phyloP scores from a whole-genome alignment of 352 stramenopile species.

The Phytophthora chlamydospora region DNA sequence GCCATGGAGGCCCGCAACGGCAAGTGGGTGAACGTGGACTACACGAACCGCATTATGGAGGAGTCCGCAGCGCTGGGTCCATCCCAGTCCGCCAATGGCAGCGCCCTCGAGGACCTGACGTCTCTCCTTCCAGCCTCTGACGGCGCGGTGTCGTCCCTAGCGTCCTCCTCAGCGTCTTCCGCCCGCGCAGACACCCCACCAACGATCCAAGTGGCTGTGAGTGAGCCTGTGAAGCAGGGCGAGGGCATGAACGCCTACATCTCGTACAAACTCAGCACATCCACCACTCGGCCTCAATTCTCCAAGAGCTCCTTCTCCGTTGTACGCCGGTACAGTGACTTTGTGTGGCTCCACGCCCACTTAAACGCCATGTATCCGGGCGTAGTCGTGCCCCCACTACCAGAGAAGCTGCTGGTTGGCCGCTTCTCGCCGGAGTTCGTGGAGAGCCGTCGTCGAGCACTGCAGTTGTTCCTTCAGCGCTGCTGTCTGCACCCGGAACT shows the following conservation, averaged over 20 bases:
- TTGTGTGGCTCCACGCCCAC: slow-evolving; percentile 95
- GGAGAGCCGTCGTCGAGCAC: slow-evolving; percentile 75
- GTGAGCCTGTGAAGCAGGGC: slow-evolving; percentile 95
- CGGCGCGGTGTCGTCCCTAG: slow-evolving; percentile 3
- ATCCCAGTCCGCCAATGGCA: neutral
- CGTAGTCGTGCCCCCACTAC: slow-evolving; percentile 94
- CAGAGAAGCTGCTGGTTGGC: slow-evolving; percentile 95
- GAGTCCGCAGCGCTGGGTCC: slow-evolving; percentile 40
- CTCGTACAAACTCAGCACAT: slow-evolving; percentile 94
- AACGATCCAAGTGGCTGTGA: slow-evolving; percentile 88
- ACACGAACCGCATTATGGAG: slow-evolving; percentile 70
- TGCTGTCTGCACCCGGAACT: slow-evolving; percentile 85
- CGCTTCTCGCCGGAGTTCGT: slow-evolving; percentile 95
- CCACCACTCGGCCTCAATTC: slow-evolving; percentile 81
- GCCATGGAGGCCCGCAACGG: slow-evolving; percentile 66
- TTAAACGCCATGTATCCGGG: slow-evolving; percentile 88
- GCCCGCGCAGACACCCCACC: slow-evolving; percentile 12
- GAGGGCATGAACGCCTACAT: slow-evolving; percentile 98
- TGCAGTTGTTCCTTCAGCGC: slow-evolving; percentile 84
- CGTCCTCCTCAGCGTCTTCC: slow-evolving; percentile 13
- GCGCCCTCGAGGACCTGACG: slow-evolving; percentile 20
- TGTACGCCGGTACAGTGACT: slow-evolving; percentile 94
- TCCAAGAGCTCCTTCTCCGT: slow-evolving; percentile 90
- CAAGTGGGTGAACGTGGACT: slow-evolving; percentile 91
- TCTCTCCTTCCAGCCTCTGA: slow-evolving; percentile 17